Conservation (phyloP, 352 stramenopile species). For the Hyaloperonospora brassicae region DNA sequence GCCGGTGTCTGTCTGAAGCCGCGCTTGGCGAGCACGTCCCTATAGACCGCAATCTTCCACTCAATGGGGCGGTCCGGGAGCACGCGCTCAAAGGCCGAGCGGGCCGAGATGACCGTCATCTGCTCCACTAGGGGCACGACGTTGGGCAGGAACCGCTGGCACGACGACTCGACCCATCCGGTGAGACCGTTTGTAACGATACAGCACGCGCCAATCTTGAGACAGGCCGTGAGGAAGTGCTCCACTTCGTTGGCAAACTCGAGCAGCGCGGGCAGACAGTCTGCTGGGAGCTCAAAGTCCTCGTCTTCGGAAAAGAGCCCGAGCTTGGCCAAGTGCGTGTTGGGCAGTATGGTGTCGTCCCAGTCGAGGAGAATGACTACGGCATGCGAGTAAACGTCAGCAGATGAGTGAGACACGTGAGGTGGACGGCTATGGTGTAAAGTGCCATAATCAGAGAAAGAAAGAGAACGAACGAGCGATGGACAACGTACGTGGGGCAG, state of each 20-base stretch:
- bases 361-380: constrained; percentile 73
- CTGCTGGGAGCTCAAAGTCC: constrained; percentile 32
- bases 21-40: constrained; percentile 39
- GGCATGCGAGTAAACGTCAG: neutral
- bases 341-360: constrained; percentile 76
- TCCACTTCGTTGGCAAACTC: constrained; percentile 32
- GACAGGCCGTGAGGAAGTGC: constrained; percentile 42
- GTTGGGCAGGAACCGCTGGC: constrained; percentile 57
- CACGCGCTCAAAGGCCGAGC: constrained; percentile 46
- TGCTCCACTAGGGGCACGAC: constrained; percentile 44
- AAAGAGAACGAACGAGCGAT: neutral
- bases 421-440: too few relatives aligned
- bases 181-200: constrained; percentile 67
- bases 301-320: constrained; percentile 50
- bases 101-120: constrained; percentile 62
- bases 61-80: constrained; percentile 58
- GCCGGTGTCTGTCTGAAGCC: constrained; percentile 17
- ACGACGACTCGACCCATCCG: constrained; percentile 72
- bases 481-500: constrained; percentile 16
- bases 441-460: neutral
- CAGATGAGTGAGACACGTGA: too few relatives aligned
- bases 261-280: constrained; percentile 24
- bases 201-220: constrained; percentile 37
- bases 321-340: constrained; percentile 57
- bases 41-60: constrained; percentile 75